Base-by-base conservation (phyloP, 2,329 filamentous ascomycete species). In the Colletotrichum salicis region DNA sequence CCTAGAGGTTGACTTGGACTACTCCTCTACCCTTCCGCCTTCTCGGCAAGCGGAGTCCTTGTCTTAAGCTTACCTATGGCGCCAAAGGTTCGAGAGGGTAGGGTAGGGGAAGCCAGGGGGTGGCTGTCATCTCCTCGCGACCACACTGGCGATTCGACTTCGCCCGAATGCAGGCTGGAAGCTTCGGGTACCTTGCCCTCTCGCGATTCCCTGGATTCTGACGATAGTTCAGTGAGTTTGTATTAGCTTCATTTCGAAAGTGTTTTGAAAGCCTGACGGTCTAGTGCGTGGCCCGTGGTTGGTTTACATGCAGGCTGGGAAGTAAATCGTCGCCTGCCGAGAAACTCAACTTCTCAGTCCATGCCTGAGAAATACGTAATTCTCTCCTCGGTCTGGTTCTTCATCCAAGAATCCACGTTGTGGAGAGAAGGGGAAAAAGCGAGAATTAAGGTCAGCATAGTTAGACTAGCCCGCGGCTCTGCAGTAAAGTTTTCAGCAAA, bases 1-100 rank as follows among this genome's bases (percentile, higher is more conserved):
- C 31, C 62, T 35, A 31, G 13, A 29, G 12, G 33, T 8, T 48
- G 19, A n/a, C 41, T 19, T 48, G 41, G 19, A 48, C 15, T 48
- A 22, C 8, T 19, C 41, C 19, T n/a, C 27, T 13, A 35, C 15
- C 10, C 54, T 6, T 45, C 48, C 11, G 15, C 5, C 8, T 54
- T n/a, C 33, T 68, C 69, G 59, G 65, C 65, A 64, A 69, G 58
- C 58, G 35, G 45, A 48, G 41, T 35, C 54, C 45, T 41, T 22
- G 33, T 41, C 65, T 59, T 69, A 69, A 69, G 65, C 65, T 69
- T 71, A 71, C 59, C 33, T 31, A 56, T 29, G n/a, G 33, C n/a
- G 13, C 12, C n/a, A 27, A 31, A 58, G 37, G 37, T 54, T 15
- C 45, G 4, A 55, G 54, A 13, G 11, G 27, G 41, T 19, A 31